Evolutionary conservation across 2,329 filamentous ascomycete genomes (phyloP), one percentile per base, ranked within the genome.

Genomic region (Plenodomus lindquistii): DNA sequence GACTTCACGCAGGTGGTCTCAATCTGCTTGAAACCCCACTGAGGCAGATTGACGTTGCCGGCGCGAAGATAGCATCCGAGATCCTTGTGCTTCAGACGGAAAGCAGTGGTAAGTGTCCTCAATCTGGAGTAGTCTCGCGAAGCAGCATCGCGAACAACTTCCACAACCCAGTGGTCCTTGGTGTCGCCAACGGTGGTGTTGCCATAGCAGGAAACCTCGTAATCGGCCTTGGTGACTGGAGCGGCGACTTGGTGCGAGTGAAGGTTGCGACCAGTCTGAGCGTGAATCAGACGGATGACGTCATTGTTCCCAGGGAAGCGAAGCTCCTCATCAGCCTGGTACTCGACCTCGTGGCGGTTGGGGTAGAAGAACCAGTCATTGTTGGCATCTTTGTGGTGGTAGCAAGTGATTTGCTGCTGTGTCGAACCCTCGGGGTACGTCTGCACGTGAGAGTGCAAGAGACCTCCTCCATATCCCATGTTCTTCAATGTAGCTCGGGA

Each of bases 301-400:
- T 88, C 83, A 53, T 87, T 86, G 69, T 99, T 86, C 15, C 83
- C 86, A 60, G 97, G 84, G 68, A 87, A 96, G 54, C 79, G 79
- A 53, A 90, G 79, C 29, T 87, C 84, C 48, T 85, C 81, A 50
- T 89, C 85, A 4, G 84, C 75, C 63, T 92, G 81, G 66, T 86
- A 96, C 16, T 88, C 86, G 19, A 81, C 75, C 50, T 96, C 84
- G 44, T 80, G 75, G 55, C 95, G 89, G 77, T 93, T 96, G 20
- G 94, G 94, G 73, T 97, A 97, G 76, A 99, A 92, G 77, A 95
- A 96, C 94, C 94, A 99, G 73, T 99, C 94, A 73, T 99, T 99
- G 83, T 99, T 99, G 72, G 93, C 83, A 79, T 99, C 94, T 74
- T 99, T 99, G 81, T 99, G 94, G 76, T 99, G 94, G 76, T 99